A percentile compares a stretch with the other conserved stretches of the same genome.
phyloP scores from a whole-genome alignment of 2,329 filamentous ascomycete species.

The Fusarium chaquense region DNA sequence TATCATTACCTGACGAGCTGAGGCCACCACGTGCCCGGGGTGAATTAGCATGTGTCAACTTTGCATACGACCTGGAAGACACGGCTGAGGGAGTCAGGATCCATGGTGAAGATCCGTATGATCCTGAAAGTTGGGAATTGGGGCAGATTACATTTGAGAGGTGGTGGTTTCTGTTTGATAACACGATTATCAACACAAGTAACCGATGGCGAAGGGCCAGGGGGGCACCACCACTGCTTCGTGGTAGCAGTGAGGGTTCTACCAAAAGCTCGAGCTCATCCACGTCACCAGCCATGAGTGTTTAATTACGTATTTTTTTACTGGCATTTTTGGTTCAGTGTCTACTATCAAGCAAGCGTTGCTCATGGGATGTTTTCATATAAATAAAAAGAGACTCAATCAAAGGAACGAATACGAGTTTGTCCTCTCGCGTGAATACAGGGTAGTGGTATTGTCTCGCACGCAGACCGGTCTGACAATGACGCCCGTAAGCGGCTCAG shows the following conservation, averaged over 20 bases:
- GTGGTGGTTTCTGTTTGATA: constrained; percentile 72
- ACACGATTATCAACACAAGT: constrained; percentile 63
- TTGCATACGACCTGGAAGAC: constrained; percentile 70
- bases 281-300: constrained; percentile 8
- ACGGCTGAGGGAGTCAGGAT: constrained; percentile 63
- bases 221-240: constrained; percentile 55
- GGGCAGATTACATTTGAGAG: constrained; percentile 68
- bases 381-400: neutral
- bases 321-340: neutral
- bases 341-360: neutral
- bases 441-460: constrained; percentile 1
- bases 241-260: constrained; percentile 26
- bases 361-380: neutral
- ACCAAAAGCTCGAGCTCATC: constrained; percentile 9
- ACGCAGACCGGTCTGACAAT: constrained; percentile 21
- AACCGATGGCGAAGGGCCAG: constrained; percentile 63
- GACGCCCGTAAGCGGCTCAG: constrained; percentile 18
- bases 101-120: constrained; percentile 62
- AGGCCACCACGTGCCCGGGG: constrained; percentile 62
- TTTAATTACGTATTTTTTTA: neutral
- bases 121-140: constrained; percentile 66
- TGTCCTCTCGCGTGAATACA: neutral
- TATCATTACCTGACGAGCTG: constrained; percentile 61
- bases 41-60: constrained; percentile 61
- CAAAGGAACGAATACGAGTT: constrained; percentile 5